Base-by-base conservation (phyloP, 2,329 filamentous ascomycete genomes). In the Sarocladium strictum region DNA sequence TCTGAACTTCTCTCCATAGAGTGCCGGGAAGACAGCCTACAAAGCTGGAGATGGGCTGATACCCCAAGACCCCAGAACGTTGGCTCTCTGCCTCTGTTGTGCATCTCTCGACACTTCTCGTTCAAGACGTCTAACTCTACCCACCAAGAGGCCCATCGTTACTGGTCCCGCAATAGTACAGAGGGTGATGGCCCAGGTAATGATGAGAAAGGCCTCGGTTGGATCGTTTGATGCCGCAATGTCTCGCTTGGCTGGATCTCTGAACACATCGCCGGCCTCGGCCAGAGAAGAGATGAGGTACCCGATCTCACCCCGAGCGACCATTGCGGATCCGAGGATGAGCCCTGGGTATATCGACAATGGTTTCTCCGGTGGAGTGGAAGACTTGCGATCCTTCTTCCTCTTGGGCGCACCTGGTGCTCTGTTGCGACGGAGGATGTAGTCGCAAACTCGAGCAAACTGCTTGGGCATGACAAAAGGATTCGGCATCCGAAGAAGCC, bases 271-370 rank as follows among this genome's bases (percentile, higher is more conserved):
- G 1, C 74, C 71, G 45, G 71, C 76, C 61, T 89, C 77, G 0
- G 86, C 86, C 0, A 91, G 67, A 0, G 85, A 82, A 1, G 85
- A 84, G 57, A 94, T 89, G 41, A 93, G 67, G 58, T 90, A 90
- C 0, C 88, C 87, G 32, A 93, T 89, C 65, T 94, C 89, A 1
- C 89, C 88, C n/a, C 88, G 76, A 0, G 88, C 83, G 0, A 87
- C 80, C 88, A 93, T 93, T 2, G 74, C 77, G 17, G 79, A 73
- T 0, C 84, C 84, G 0, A 92, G 69, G 2, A 92, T 83, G 0
- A 78, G 74, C 0, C 83, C 77, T 0, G 87, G 86, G 58, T 90
- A 86, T 1, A 89, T 69, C 0, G 86, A 90, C 2, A 77, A 67
- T 0, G 83, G 80, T 49, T 79, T 81, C 10, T 43, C 24, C 59